Percentiles rank a stretch among this genome's conserved stretches.
Conservation (phyloP, 257 asterid genomes). For the Jasminum sambac region DNA sequence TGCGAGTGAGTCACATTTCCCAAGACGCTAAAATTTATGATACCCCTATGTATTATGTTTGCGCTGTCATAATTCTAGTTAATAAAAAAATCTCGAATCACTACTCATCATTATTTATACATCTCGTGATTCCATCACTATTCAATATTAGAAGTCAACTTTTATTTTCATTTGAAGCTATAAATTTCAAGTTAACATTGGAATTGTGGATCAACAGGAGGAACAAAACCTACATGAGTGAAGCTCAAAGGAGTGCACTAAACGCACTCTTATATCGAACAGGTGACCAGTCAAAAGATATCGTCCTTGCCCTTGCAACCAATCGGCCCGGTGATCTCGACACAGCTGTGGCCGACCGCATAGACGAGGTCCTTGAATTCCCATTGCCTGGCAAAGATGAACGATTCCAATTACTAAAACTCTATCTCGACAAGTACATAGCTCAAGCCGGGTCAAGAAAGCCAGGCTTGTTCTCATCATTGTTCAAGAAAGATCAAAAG, state of each 20-base stretch:
- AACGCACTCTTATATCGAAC: constrained; percentile 91
- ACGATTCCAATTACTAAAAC: constrained; percentile 74
- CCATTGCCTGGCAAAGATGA: constrained; percentile 92
- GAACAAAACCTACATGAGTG: constrained; percentile 95
- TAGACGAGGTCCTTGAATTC: constrained; percentile 89
- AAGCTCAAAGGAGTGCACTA: constrained; percentile 98
- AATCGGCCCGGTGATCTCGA: constrained; percentile 97
- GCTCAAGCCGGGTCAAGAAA: constrained; percentile 75
- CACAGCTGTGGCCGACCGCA: constrained; percentile 92
- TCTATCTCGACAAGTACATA: constrained; percentile 80
- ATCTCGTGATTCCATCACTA: too few relatives aligned
- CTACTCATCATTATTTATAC: too few relatives aligned
- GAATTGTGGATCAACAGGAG: constrained; percentile 48
- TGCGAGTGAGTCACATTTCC: constrained; percentile 76
- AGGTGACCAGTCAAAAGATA: constrained; percentile 94
- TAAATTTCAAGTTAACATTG: neutral
- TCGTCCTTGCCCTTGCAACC: constrained; percentile 93
- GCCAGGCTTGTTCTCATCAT: constrained; percentile 49
- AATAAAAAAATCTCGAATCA: too few relatives aligned
- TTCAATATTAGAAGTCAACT: neutral
- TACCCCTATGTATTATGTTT: too few relatives aligned
- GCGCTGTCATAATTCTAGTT: too few relatives aligned
- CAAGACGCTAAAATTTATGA: neutral
- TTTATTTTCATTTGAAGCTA: neutral
- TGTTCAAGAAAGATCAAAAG: constrained; percentile 64